Base-by-base conservation (phyloP, 352 stramenopile species). In the Pythium vanterpoolii region DNA sequence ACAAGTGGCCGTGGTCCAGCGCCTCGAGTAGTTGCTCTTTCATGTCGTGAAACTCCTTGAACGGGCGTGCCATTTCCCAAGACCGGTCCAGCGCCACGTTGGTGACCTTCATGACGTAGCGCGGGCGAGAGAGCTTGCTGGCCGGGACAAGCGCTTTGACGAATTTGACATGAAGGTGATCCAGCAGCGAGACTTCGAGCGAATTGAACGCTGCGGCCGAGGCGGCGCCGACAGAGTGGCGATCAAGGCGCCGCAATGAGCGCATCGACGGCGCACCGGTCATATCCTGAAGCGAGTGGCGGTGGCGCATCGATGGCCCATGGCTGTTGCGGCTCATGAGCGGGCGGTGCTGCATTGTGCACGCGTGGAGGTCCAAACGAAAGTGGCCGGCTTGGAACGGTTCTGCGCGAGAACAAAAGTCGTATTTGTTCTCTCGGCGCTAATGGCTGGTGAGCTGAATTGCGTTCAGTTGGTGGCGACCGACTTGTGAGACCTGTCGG, bases 1-100 rank as follows among this genome's bases (percentile, higher is more conserved):
- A 95, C 19, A 90, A 77, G 68, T 95, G 86, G 52, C 86, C 86
- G 62, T 93, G 84, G 61, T 89, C 68, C 18, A 95, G 69, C 36
- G 75, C 72, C 9, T 44, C 62, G 44, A 77, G 59, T 21, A 95
- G 68, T 3, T 64, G 53, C 30, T 91, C 79, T 61, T 93, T 91
- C 28, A 94, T 72, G 30, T 92, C 79, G 63, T 83, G 75, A 59
- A 92, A 93, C 52, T 93, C 86, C 31, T 73, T 76, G 62, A 89
- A 95, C 11, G 77, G 85, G 34, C 82, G 68, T 28, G 70, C 74
- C 79, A 95, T 90, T 49, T 95, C 81, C 83, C 86, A 95, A 45
- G 77, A 83, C 58, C 87, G 84, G 24, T 72, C 55, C 11, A 91
- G 64, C 45, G 74, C 82, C 10, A 64, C 61, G 68, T 90, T 94